Evolutionary conservation across 2,329 filamentous ascomycete genomes (phyloP).

Genomic region (Colletotrichum agaves): DNA sequence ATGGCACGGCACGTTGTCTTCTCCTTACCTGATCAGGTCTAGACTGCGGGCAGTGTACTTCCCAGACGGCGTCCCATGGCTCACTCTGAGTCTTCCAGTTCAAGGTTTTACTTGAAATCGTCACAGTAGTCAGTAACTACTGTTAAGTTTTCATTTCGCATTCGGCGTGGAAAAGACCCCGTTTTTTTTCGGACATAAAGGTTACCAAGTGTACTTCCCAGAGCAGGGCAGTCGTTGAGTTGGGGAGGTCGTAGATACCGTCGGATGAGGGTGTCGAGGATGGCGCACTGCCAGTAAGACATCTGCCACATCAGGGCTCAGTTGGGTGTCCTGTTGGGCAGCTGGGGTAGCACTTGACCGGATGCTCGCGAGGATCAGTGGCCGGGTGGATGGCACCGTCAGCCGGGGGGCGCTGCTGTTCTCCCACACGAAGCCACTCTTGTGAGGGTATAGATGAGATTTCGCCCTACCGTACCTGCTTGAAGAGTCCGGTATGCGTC

Average conservation of each 20-base stretch:
- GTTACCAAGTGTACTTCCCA: no score
- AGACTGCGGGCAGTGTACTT: slow-evolving; percentile 25
- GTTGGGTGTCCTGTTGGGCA: slow-evolving; percentile 21
- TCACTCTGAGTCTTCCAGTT: no score
- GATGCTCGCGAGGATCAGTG: slow-evolving; percentile 31
- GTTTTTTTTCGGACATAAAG: no score
- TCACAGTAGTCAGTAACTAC: no score
- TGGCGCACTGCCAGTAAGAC: slow-evolving; percentile 26
- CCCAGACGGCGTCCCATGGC: no score
- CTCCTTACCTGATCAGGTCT: slow-evolving; percentile 2
- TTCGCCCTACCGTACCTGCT: slow-evolving; percentile 27
- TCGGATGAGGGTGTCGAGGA: slow-evolving; percentile 25
- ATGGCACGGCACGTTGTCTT: slow-evolving; percentile 31
- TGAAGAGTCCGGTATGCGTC: slow-evolving; percentile 14
- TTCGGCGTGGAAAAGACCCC: no score
- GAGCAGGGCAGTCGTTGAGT: not conserved
- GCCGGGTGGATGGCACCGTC: slow-evolving; percentile 31
- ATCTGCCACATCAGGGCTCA: slow-evolving; percentile 24
- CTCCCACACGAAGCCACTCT: slow-evolving; percentile 16
- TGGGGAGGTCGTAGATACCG: not conserved
- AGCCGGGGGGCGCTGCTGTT: slow-evolving; percentile 21
- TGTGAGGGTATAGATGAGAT: slow-evolving; percentile 22
- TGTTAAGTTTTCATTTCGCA: no score
- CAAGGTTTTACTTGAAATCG: no score
- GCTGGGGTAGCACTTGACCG: slow-evolving; percentile 33